These are phyloP conservation scores for Gryganskiella cystojenkinii DNA, from an alignment of 192 early-diverging fungal species.

Conservation along the genomic window DNA sequence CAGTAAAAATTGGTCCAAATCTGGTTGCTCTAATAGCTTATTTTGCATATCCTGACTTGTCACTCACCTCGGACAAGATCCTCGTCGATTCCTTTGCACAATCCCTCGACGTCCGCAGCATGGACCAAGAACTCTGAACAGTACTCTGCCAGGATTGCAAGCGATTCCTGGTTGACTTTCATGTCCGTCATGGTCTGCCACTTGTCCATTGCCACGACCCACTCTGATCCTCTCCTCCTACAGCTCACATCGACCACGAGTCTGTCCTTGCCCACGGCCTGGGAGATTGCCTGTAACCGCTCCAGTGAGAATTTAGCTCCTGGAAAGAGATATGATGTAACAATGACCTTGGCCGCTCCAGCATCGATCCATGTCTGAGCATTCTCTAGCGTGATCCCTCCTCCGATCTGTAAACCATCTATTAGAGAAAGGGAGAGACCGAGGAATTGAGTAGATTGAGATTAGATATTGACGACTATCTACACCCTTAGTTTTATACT, in stretches of 20 bases:
- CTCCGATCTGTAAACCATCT: constrained; percentile 90
- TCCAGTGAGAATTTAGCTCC: constrained; percentile 73
- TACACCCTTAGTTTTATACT: not conserved
- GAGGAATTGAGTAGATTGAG: not conserved
- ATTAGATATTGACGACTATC: not conserved
- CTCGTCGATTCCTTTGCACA: constrained; percentile 93
- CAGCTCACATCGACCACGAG: constrained; percentile 92
- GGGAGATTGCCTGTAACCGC: constrained; percentile 66
- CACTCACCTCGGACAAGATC: constrained; percentile 78
- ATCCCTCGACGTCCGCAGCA: constrained; percentile 97
- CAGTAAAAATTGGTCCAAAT: no score
- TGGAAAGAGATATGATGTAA: constrained; percentile 96
- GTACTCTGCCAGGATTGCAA: constrained; percentile 34
- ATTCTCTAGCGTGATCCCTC: constrained; percentile 91
- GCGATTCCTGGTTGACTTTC: constrained; percentile 74
- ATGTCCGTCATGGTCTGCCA: constrained; percentile 97
- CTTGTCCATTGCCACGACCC: constrained; percentile 98
- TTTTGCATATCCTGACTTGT: not conserved
- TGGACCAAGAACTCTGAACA: constrained; percentile 92
- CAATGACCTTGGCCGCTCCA: constrained; percentile 95
- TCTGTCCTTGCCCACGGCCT: constrained; percentile 72
- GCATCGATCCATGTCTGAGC: constrained; percentile 86
- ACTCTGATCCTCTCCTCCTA: constrained; percentile 70
- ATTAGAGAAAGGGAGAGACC: not conserved
- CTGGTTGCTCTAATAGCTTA: no score